A percentile compares a stretch with the other conserved stretches of the same genome.
phyloP scores from a whole-genome alignment of 108 stramenopile species.

The Skeletonema marinoi region DNA sequence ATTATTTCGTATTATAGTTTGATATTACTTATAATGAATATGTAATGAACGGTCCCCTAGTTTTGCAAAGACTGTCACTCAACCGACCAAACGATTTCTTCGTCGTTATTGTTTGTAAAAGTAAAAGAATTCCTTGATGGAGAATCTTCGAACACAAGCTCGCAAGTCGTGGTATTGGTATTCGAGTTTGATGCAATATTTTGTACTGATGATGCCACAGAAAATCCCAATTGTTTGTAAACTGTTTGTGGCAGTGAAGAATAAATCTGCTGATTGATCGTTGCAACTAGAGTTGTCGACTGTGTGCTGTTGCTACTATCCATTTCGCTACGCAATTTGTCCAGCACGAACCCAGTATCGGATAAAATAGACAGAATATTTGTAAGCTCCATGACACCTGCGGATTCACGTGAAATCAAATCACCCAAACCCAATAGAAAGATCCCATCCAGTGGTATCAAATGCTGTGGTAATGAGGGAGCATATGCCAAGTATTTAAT shows the following conservation, averaged over 20 bases:
- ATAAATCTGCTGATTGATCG: slow-evolving; percentile 1
- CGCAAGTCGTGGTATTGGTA: not conserved
- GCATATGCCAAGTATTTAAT: slow-evolving; percentile 29
- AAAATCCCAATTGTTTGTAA: not conserved
- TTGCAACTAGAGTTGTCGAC: not conserved
- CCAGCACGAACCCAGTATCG: not conserved
- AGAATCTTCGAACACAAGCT: not conserved
- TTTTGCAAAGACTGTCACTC: not conserved
- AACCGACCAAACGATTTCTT: not conserved
- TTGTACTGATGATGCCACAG: not conserved
- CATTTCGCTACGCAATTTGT: not conserved
- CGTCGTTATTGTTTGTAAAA: not conserved
- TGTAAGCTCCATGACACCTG: slow-evolving; percentile 24
- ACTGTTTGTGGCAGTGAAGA: not conserved
- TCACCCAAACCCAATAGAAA: slow-evolving; percentile 23
- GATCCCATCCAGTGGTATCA: slow-evolving; percentile 28
- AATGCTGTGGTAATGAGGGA: slow-evolving; percentile 26
- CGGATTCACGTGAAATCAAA: slow-evolving; percentile 5
- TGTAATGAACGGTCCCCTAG: no score
- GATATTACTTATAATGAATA: not conserved
- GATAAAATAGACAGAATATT: slow-evolving; percentile 2
- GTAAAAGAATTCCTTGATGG: not conserved
- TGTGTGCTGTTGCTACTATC: not conserved
- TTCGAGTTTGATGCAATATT: not conserved
- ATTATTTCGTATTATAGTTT: not conserved